phyloP scores from a whole-genome alignment of 441 rosid species.

The Biscutella laevigata region DNA sequence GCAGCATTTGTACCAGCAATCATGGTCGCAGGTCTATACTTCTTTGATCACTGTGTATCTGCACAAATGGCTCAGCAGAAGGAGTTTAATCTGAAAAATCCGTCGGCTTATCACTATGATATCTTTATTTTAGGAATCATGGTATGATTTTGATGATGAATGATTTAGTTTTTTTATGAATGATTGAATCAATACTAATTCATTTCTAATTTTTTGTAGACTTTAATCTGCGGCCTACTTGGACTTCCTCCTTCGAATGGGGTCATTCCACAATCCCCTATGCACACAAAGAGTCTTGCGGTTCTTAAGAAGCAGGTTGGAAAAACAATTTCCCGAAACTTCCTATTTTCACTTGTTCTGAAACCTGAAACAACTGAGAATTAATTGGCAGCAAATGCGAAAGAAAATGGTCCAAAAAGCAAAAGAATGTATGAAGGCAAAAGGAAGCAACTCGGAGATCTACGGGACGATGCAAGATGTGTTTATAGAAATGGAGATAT shows the following conservation, averaged over 20 bases:
- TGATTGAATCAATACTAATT: background rate
- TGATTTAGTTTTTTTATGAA: background rate
- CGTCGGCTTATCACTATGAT: conserved; percentile 81
- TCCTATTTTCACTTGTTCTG: background rate
- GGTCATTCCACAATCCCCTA: conserved; percentile 83
- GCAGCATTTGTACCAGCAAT: conserved; percentile 69
- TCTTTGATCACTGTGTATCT: conserved; percentile 85
- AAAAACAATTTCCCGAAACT: background rate
- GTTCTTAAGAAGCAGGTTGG: conserved; percentile 70
- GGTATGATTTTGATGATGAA: conserved; percentile 33
- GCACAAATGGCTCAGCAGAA: conserved; percentile 85
- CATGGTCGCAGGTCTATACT: conserved; percentile 83
- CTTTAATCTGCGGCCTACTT: conserved; percentile 68
- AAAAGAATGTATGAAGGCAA: conserved; percentile 50
- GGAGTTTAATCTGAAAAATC: conserved; percentile 77
- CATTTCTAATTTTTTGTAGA: conserved; percentile 26
- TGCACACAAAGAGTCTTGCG: conserved; percentile 88
- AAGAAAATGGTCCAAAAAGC: conserved; percentile 75
- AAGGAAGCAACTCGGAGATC: conserved; percentile 58
- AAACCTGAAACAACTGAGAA: conserved; percentile 2
- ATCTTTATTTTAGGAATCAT: conserved; percentile 54
- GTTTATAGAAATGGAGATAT: conserved; percentile 61
- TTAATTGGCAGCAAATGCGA: conserved; percentile 48
- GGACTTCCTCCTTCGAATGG: conserved; percentile 93
- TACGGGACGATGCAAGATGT: conserved; percentile 76